phyloP scores from a whole-genome alignment of 2,329 filamentous ascomycete species.

The Diaporthe sp. region DNA sequence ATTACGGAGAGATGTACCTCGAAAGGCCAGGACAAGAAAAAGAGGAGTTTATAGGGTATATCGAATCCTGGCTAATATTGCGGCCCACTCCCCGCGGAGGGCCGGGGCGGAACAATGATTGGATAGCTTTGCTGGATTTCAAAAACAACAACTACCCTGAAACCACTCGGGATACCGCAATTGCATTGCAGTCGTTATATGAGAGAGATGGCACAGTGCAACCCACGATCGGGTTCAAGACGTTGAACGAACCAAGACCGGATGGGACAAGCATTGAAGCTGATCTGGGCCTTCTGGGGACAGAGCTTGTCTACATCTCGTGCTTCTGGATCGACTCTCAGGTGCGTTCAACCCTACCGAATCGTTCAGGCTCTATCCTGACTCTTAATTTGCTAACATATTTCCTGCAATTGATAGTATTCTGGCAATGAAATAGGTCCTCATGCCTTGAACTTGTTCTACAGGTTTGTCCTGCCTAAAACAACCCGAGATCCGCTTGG shows the following conservation, averaged over 20 bases:
- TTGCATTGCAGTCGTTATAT: not conserved
- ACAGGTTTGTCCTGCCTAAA: not conserved
- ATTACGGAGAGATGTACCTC: constrained; percentile 5
- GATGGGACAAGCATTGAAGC: not conserved
- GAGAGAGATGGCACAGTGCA: not conserved
- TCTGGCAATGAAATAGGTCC: constrained; percentile 1
- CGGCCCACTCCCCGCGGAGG: not conserved
- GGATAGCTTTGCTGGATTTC: not conserved
- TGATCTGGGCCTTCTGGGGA: not conserved
- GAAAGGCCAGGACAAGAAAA: not conserved
- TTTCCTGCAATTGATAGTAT: not conserved
- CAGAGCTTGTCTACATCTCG: not conserved
- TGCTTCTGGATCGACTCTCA: not conserved
- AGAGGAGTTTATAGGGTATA: not conserved
- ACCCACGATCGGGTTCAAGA: too few species aligned
- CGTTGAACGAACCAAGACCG: not conserved
- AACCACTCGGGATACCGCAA: not conserved
- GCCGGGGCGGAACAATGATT: not conserved
- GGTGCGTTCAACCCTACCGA: not conserved
- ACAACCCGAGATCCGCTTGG: not conserved
- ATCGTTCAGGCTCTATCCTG: not conserved
- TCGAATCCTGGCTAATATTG: not conserved
- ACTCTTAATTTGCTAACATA: not conserved
- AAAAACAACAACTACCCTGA: too few species aligned
- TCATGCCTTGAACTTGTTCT: constrained; percentile 5